A percentile compares a stretch with the other conserved stretches of the same genome.
These are phyloP conservation scores for Emericellopsis atlantica DNA, from an alignment of 2,329 filamentous ascomycete species.

Conservation along the genomic window DNA sequence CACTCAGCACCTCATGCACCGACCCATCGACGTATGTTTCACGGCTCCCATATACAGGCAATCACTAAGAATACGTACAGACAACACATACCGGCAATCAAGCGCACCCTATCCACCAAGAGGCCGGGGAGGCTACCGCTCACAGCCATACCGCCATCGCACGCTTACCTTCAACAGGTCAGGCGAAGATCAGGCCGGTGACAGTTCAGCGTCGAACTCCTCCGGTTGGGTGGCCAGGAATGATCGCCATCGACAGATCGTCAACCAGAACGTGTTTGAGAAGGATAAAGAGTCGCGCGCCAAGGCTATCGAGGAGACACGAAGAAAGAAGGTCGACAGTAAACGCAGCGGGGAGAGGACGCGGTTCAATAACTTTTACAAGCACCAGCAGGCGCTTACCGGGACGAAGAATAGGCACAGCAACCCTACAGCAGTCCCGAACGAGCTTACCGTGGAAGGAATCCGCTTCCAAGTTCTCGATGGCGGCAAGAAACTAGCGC, in stretches of 20 bases:
- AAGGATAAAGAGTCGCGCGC: slow-evolving; percentile 56
- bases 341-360: slow-evolving; percentile 45
- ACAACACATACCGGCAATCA: slow-evolving; percentile 18
- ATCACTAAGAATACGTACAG: slow-evolving; percentile 7
- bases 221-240: slow-evolving; percentile 55
- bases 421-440: slow-evolving; percentile 20
- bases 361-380: slow-evolving; percentile 31
- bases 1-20: slow-evolving; percentile 9
- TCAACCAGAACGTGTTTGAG: slow-evolving; percentile 68
- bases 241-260: slow-evolving; percentile 69
- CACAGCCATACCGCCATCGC: slow-evolving; percentile 27
- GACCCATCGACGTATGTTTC: slow-evolving; percentile 23
- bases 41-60: not conserved
- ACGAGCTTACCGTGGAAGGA: slow-evolving; percentile 58
- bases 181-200: slow-evolving; percentile 17
- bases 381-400: slow-evolving; percentile 9
- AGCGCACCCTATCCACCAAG: slow-evolving; percentile 19
- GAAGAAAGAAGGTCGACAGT: slow-evolving; percentile 40
- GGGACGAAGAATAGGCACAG: slow-evolving; percentile 8
- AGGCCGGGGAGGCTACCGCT: slow-evolving; percentile 22
- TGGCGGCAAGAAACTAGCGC: slow-evolving; percentile 73
- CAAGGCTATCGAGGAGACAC: slow-evolving; percentile 60
- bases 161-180: slow-evolving; percentile 53
- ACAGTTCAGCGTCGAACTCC: slow-evolving; percentile 15
- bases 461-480: slow-evolving; percentile 62